phyloP scores from a whole-genome alignment of 2,329 filamentous ascomycete species.

The Scleromitrula shiraiana region DNA sequence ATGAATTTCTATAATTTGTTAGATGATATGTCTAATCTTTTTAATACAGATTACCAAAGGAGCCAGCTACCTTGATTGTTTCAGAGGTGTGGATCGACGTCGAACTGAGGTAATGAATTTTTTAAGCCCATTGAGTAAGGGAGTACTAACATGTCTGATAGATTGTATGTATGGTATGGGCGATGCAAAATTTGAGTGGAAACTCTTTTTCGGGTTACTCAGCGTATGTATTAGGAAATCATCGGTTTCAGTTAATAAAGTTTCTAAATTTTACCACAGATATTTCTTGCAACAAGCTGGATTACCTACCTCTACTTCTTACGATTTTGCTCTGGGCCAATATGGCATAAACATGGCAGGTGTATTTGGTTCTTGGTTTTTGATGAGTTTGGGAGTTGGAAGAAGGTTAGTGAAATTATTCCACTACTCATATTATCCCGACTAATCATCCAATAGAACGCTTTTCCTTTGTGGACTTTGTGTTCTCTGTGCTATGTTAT shows the following conservation, averaged over 20 bases:
- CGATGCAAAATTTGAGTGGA: constrained; percentile 55
- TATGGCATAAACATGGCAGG: constrained; percentile 43
- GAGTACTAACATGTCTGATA: not conserved
- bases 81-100: constrained; percentile 41
- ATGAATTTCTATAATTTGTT: not conserved
- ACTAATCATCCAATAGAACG: constrained; percentile 27
- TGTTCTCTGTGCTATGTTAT: constrained; percentile 50
- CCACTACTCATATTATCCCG: not conserved
- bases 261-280: not conserved
- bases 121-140: not conserved
- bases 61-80: constrained; percentile 43
- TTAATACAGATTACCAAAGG: constrained; percentile 28
- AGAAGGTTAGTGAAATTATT: constrained; percentile 29
- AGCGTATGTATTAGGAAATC: constrained; percentile 32
- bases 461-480: constrained; percentile 44
- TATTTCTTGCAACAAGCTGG: constrained; percentile 54
- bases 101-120: constrained; percentile 36
- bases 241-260: constrained; percentile 19
- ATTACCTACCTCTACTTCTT: constrained; percentile 40
- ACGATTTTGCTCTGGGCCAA: constrained; percentile 46
- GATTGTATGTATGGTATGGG: constrained; percentile 53
- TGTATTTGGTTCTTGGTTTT: constrained; percentile 46
- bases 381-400: constrained; percentile 37
- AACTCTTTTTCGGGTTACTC: constrained; percentile 58
- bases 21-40: not conserved